These are phyloP conservation scores for Boletus patriciae DNA, from an alignment of 768 basidiomycete genomes.

Conservation along the genomic window DNA sequence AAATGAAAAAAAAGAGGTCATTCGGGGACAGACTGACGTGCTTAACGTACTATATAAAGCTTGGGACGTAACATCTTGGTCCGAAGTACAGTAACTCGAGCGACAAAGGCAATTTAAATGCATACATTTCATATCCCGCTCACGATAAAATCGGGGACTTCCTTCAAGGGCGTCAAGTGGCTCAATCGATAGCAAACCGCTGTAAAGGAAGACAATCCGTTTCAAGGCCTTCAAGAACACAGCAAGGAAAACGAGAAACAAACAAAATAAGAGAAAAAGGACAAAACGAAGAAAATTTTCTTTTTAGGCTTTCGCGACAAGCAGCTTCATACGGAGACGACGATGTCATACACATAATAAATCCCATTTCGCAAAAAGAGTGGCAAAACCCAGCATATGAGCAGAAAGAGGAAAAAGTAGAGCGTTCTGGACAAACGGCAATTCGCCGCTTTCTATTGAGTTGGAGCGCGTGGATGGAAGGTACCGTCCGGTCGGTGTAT, in stretches of 20 bases:
- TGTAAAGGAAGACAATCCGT: not conserved
- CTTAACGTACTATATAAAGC: not conserved
- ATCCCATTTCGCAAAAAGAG: slow-evolving; percentile 6
- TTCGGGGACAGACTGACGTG: not conserved
- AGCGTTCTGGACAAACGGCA: not conserved
- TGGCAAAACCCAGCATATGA: not conserved
- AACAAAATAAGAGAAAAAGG: not conserved
- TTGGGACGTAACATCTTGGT: not conserved
- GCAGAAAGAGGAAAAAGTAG: not conserved
- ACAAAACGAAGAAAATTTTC: not conserved
- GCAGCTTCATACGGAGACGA: not conserved
- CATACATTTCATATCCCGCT: too few species aligned
- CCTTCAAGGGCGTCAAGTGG: too few species aligned
- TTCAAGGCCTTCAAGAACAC: not conserved
- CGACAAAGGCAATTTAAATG: too few species aligned
- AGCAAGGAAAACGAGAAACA: too few species aligned
- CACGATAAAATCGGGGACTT: too few species aligned
- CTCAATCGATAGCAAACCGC: too few species aligned
- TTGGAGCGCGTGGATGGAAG: slow-evolving; percentile 3
- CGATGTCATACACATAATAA: slow-evolving; percentile 5
- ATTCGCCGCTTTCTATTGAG: slow-evolving; percentile 6
- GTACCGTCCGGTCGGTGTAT: slow-evolving; percentile 1
- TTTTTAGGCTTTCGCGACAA: not conserved
- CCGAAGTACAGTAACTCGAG: too few species aligned
- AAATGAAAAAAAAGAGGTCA: not conserved